These are phyloP conservation scores for Grammothele lineata DNA, from an alignment of 768 basidiomycete genomes.

Conservation along the genomic window DNA sequence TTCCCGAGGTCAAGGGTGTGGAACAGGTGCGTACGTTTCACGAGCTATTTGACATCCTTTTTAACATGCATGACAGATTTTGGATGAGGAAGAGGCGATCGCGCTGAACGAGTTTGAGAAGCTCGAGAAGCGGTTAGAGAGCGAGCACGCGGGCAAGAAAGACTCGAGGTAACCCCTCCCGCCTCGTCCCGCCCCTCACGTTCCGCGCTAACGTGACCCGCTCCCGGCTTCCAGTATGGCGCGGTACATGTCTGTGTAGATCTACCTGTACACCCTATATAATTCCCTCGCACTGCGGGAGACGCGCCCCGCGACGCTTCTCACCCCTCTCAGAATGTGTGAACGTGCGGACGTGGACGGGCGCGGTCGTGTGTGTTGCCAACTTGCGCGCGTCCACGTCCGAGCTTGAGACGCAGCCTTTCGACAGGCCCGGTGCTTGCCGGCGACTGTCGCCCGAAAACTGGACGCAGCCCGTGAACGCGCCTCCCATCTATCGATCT, in stretches of 20 bases:
- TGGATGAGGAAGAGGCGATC: conserved; percentile 87
- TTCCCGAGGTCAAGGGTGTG: conserved; percentile 91
- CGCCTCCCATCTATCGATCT: neutral
- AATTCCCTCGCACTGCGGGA: conserved; percentile 1
- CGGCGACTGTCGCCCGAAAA: conserved; percentile 1
- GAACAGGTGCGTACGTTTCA: conserved; percentile 64
- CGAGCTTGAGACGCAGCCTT: too few species aligned
- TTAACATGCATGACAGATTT: conserved; percentile 45
- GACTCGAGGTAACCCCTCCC: conserved; percentile 44
- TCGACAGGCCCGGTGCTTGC: conserved; percentile 11
- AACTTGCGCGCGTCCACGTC: too few species aligned
- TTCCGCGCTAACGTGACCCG: conserved; percentile 10
- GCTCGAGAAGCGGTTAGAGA: conserved; percentile 66
- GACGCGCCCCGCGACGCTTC: neutral
- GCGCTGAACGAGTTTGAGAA: conserved; percentile 85
- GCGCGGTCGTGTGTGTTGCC: too few species aligned
- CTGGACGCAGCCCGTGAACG: neutral
- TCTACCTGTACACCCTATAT: conserved; percentile 13
- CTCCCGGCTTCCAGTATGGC: conserved; percentile 52
- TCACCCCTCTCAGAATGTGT: neutral
- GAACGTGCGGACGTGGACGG: conserved; percentile 1
- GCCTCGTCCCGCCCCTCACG: neutral
- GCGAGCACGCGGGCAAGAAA: conserved; percentile 29
- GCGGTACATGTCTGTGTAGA: conserved; percentile 74
- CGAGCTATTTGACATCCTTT: neutral